Evolutionary conservation across 2,329 filamentous ascomycete species (phyloP).

Genomic region (Verticillium klebahnii): DNA sequence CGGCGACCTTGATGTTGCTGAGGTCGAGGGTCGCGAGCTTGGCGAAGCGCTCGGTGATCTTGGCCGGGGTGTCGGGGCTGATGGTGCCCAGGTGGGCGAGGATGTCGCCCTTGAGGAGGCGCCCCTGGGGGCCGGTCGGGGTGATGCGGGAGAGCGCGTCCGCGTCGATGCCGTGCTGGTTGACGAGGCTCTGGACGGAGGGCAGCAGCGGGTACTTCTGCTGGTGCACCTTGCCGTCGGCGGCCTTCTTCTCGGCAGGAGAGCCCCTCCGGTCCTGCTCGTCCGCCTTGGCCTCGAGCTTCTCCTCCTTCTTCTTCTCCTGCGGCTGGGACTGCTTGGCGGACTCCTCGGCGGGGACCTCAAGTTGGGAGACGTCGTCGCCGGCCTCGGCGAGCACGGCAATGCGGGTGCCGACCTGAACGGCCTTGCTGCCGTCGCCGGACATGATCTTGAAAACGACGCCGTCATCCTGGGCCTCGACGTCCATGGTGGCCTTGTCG

Average conservation of each 20-base stretch:
- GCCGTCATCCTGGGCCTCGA: conserved; percentile 88
- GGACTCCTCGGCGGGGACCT: conserved; percentile 63
- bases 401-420: conserved; percentile 77
- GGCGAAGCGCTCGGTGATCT: conserved; percentile 65
- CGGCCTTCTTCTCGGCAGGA: conserved; percentile 28
- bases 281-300: conserved; percentile 13
- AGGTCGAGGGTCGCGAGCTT: conserved; percentile 84
- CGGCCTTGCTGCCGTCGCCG: conserved; percentile 67
- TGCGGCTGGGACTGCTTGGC: conserved; percentile 12
- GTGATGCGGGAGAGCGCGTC: conserved; percentile 77
- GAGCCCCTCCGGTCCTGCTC: neutral
- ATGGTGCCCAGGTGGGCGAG: conserved; percentile 84
- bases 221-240: conserved; percentile 48
- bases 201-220: conserved; percentile 73
- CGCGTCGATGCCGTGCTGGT: conserved; percentile 70
- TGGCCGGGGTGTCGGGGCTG: conserved; percentile 63
- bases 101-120: conserved; percentile 92
- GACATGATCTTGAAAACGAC: conserved; percentile 78
- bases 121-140: conserved; percentile 80
- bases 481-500: conserved; percentile 92
- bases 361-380: conserved; percentile 70
- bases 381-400: conserved; percentile 77
- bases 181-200: conserved; percentile 78
- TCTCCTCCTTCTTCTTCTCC: conserved; percentile 14
- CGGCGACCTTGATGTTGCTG: conserved; percentile 85